Percentiles rank a stretch among this genome's conserved stretches.
phyloP scores from a whole-genome alignment of 2,329 filamentous ascomycete genomes.

The Torrubiella hemipterigena region DNA sequence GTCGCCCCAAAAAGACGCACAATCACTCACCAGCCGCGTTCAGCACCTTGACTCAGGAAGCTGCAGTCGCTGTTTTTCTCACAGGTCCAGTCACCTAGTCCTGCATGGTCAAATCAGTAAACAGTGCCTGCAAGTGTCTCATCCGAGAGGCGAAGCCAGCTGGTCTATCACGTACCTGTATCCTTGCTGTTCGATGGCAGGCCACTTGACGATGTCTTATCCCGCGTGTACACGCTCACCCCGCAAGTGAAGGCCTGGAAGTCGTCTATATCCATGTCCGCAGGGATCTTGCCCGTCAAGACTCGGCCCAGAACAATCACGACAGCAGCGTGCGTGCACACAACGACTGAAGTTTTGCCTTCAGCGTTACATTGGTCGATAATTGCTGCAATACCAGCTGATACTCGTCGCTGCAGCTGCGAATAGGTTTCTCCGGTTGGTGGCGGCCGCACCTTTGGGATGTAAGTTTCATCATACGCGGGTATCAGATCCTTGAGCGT shows the following conservation, averaged over 20 bases:
- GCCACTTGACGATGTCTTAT: slow-evolving; percentile 1
- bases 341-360: slow-evolving; percentile 56
- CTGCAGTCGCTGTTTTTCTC: slow-evolving; percentile 72
- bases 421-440: slow-evolving; percentile 64
- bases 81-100: slow-evolving; percentile 67
- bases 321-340: slow-evolving; percentile 83
- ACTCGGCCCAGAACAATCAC: slow-evolving; percentile 78
- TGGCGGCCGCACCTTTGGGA: slow-evolving; percentile 54
- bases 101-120: no score
- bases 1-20: no score
- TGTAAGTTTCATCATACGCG: slow-evolving; percentile 43
- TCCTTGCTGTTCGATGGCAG: no score
- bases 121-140: no score
- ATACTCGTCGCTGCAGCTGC: slow-evolving; percentile 69
- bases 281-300: slow-evolving; percentile 67
- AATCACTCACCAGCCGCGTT: slow-evolving; percentile 71
- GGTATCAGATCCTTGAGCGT: slow-evolving; percentile 59
- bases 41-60: slow-evolving; percentile 67
- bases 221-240: slow-evolving; percentile 47
- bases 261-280: slow-evolving; percentile 60
- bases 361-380: slow-evolving; percentile 62
- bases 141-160: no score
- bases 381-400: slow-evolving; percentile 55
- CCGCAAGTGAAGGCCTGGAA: slow-evolving; percentile 79
- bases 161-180: no score